These are phyloP conservation scores for Apiotrichum sp. DNA, from an alignment of 1,284 basidiomycete genomes.

Conservation along the genomic window DNA sequence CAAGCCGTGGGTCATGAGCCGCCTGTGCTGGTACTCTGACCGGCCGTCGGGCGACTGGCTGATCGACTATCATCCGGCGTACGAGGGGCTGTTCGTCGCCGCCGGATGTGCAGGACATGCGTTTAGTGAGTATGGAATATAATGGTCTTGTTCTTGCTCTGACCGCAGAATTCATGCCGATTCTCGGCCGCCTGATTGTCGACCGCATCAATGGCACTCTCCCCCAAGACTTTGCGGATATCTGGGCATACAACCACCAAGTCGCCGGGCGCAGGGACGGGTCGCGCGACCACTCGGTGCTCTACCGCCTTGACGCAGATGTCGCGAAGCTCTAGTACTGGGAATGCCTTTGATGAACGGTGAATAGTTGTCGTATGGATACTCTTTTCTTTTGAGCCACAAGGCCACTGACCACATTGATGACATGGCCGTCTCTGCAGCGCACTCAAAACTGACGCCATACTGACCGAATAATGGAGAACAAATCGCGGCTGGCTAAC, in stretches of 20 bases:
- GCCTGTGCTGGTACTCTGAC: slow-evolving; percentile 38
- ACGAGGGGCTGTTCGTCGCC: slow-evolving; percentile 31
- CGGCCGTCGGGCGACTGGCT: slow-evolving; percentile 42
- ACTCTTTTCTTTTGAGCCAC: neutral
- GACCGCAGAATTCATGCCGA: slow-evolving; percentile 16
- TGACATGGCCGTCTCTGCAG: too few relatives aligned
- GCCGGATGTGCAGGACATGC: slow-evolving; percentile 41
- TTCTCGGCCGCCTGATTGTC: slow-evolving; percentile 14
- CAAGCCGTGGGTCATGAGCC: slow-evolving; percentile 14
- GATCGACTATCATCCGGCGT: slow-evolving; percentile 31
- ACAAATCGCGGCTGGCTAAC: too few relatives aligned
- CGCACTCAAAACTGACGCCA: too few relatives aligned
- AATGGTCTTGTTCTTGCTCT: too few relatives aligned
- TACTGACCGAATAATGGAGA: too few relatives aligned
- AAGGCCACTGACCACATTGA: too few relatives aligned
- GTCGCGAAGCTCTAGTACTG: too few relatives aligned
- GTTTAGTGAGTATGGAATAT: slow-evolving; percentile 16
- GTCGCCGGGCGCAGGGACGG: slow-evolving; percentile 1
- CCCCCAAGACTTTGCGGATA: slow-evolving; percentile 1
- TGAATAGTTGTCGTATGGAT: slow-evolving; percentile 15
- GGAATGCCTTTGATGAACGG: too few relatives aligned
- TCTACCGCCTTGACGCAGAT: neutral
- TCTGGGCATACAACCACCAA: slow-evolving; percentile 9
- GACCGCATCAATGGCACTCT: slow-evolving; percentile 6
- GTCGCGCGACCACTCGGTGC: neutral